These are phyloP conservation scores for Drosera capensis DNA, from an alignment of 148 eudicot genomes.

Conservation along the genomic window DNA sequence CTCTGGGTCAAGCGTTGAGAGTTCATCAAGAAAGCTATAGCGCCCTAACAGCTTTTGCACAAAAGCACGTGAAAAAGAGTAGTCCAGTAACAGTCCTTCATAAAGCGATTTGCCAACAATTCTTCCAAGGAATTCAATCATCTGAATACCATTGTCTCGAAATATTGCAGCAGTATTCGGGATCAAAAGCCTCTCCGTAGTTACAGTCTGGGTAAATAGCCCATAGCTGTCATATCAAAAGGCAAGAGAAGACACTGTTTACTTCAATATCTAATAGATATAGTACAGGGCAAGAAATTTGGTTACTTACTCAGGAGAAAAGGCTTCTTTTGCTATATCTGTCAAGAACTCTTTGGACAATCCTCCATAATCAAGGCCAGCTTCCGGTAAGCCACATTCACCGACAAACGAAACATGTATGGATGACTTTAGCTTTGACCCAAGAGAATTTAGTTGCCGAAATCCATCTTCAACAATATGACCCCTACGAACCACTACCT, in stretches of 20 bases:
- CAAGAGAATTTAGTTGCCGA: conserved; percentile 67
- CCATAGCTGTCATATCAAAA: conserved; percentile 44
- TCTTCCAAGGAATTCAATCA: conserved; percentile 96
- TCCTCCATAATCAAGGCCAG: conserved; percentile 97
- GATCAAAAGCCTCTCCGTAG: conserved; percentile 72
- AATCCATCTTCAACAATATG: conserved; percentile 90
- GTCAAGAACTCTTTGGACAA: conserved; percentile 90
- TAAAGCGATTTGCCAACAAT: conserved; percentile 94
- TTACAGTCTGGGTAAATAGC: conserved; percentile 80
- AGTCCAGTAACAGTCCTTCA: conserved; percentile 87
- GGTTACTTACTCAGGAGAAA: conserved; percentile 67
- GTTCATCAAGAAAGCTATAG: conserved; percentile 88
- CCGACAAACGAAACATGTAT: conserved; percentile 93
- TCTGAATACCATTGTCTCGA: conserved; percentile 68
- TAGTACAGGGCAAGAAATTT: conserved; percentile 1
- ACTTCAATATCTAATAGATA: conserved; percentile 1
- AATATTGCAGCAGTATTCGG: conserved; percentile 81
- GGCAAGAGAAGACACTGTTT: conserved; percentile 4
- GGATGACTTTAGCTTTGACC: conserved; percentile 63
- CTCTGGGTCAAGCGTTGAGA: conserved; percentile 90
- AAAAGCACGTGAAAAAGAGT: conserved; percentile 83
- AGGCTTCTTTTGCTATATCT: conserved; percentile 76
- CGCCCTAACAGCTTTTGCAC: conserved; percentile 93
- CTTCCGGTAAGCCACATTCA: conserved; percentile 94
- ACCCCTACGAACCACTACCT: conserved; percentile 78